phyloP scores from a whole-genome alignment of 176 grass and related monocot species.

The Hordeum marinum region DNA sequence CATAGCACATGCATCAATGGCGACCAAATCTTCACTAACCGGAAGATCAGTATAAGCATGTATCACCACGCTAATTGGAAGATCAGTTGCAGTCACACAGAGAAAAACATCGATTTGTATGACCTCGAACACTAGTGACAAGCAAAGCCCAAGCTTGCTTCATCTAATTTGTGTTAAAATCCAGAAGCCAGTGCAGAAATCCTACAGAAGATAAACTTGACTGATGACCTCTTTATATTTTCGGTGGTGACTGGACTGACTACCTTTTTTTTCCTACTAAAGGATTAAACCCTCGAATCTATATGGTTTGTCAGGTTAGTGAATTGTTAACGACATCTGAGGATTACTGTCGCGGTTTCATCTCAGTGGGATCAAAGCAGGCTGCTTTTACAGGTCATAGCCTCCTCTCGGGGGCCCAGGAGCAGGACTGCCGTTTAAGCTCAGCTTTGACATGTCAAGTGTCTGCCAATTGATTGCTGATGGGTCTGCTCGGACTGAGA shows the following conservation, averaged over 20 bases:
- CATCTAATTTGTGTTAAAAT: constrained; percentile 11
- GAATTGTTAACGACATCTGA: constrained; percentile 24
- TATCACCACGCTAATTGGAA: neutral
- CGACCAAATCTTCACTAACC: neutral
- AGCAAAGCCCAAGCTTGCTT: constrained; percentile 8
- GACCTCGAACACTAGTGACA: neutral
- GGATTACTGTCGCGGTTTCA: neutral
- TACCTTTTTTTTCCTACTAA: neutral
- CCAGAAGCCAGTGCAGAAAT: constrained; percentile 19
- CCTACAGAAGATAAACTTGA: constrained; percentile 19
- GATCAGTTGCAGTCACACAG: neutral
- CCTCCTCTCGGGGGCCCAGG: constrained; percentile 24
- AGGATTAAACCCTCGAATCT: constrained; percentile 22
- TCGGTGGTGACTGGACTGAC: neutral
- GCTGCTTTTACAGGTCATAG: constrained; percentile 23
- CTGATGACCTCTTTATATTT: constrained; percentile 17
- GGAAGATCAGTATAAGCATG: neutral
- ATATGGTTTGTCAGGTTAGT: constrained; percentile 57
- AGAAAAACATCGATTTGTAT: neutral
- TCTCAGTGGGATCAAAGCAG: neutral
- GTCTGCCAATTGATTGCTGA: constrained; percentile 60
- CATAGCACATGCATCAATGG: neutral
- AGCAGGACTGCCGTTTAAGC: constrained; percentile 34
- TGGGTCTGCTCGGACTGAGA: constrained; percentile 19
- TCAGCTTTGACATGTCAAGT: constrained; percentile 71